A percentile compares a stretch with the other conserved stretches of the same genome.
Evolutionary conservation across 306 rosid genomes (phyloP).

Genomic region (Coriaria nepalensis): DNA sequence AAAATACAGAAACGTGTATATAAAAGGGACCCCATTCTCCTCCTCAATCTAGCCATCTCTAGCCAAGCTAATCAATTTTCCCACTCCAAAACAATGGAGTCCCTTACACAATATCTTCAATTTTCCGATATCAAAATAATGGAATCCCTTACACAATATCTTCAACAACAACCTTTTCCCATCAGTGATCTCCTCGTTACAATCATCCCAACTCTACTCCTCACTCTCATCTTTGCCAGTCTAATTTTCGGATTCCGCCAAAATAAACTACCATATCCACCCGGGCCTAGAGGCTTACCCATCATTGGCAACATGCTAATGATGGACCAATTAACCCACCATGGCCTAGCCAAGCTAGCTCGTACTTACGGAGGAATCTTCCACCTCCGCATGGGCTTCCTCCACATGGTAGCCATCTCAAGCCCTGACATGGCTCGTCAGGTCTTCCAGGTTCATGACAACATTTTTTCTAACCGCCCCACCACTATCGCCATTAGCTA

Average conservation of each 20-base stretch:
- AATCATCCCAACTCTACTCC: too few species aligned
- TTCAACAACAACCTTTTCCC: too few species aligned
- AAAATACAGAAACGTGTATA: too few species aligned
- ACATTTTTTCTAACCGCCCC: conserved; percentile 68
- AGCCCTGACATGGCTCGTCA: conserved; percentile 50
- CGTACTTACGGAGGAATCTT: conserved; percentile 36
- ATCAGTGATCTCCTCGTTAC: too few species aligned
- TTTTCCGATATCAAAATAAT: too few species aligned
- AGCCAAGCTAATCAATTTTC: too few species aligned
- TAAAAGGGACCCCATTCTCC: too few species aligned
- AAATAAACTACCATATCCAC: conserved; percentile 28
- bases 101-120: too few species aligned
- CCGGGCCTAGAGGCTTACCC: conserved; percentile 46
- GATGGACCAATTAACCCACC: conserved; percentile 42
- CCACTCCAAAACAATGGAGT: too few species aligned
- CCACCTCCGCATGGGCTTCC: conserved; percentile 65
- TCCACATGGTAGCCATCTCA: conserved; percentile 61
- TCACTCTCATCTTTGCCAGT: neutral
- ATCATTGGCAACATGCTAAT: conserved; percentile 44
- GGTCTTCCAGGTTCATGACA: conserved; percentile 68
- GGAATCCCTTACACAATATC: too few species aligned
- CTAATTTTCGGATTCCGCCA: conserved; percentile 6
- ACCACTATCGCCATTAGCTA: conserved; percentile 76
- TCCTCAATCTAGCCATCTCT: too few species aligned
- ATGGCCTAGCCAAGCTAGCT: conserved; percentile 34